Percentiles rank a stretch among this genome's conserved stretches.
Conservation (phyloP, 371 early-diverging fungal genomes). For the Chytridium lagenaria region DNA sequence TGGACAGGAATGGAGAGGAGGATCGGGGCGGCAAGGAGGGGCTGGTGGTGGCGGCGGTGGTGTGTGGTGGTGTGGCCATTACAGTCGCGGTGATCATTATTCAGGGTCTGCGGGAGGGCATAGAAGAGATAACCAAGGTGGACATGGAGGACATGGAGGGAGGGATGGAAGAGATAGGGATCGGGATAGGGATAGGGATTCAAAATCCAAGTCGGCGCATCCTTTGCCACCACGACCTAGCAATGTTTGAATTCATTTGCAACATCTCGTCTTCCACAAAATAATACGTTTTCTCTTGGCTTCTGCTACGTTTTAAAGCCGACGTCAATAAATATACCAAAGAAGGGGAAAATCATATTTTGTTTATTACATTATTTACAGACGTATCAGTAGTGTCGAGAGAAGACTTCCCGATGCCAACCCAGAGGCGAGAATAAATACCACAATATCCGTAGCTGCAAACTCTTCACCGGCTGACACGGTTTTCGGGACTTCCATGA, state of each 20-base stretch:
- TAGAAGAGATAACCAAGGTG: not conserved
- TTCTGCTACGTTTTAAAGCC: too few relatives aligned
- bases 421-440: slow-evolving; percentile 20
- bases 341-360: too few relatives aligned
- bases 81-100: not conserved
- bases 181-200: slow-evolving; percentile 6
- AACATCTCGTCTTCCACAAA: too few relatives aligned
- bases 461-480: not conserved
- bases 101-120: not conserved
- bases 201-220: slow-evolving; percentile 11
- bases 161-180: slow-evolving; percentile 7
- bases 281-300: too few relatives aligned
- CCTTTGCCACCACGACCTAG: slow-evolving; percentile 15
- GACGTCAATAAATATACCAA: too few relatives aligned
- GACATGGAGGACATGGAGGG: not conserved
- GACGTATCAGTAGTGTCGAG: not conserved
- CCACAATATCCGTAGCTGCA: slow-evolving; percentile 22
- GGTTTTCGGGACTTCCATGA: slow-evolving; percentile 22
- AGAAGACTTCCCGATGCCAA: slow-evolving; percentile 24
- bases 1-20: not conserved
- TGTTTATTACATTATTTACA: not conserved
- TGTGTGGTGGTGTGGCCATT: not conserved
- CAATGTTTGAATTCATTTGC: not conserved
- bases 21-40: not conserved
- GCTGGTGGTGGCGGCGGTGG: not conserved